Percentiles rank a stretch among this genome's conserved stretches.
These are phyloP conservation scores for Metschnikowia gelsemii DNA, from an alignment of 805 yeast species.

Conservation along the genomic window DNA sequence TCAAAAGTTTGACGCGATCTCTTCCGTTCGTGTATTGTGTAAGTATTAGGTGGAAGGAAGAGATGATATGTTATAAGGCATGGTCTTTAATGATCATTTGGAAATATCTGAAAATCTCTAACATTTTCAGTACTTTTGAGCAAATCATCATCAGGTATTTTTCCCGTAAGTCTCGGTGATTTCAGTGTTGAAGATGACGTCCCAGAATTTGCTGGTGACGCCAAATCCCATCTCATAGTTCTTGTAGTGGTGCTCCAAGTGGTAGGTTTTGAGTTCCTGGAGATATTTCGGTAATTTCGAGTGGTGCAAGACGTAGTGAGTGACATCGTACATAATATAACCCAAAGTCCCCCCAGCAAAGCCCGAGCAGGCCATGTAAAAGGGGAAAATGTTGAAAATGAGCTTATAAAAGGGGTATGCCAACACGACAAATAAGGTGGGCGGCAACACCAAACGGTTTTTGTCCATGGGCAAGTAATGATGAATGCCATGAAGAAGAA, in stretches of 20 bases:
- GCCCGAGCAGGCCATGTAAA: constrained; percentile 81
- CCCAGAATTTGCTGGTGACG: constrained; percentile 94
- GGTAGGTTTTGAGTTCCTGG: constrained; percentile 82
- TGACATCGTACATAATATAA: constrained; percentile 84
- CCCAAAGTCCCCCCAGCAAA: constrained; percentile 97
- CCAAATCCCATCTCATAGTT: constrained; percentile 97
- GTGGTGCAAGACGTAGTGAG: constrained; percentile 95
- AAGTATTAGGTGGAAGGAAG: constrained; percentile 1
- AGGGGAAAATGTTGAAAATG: constrained; percentile 77
- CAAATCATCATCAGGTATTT: constrained; percentile 32
- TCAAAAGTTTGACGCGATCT: too few relatives aligned
- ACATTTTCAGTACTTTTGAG: too few relatives aligned
- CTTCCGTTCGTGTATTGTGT: background rate
- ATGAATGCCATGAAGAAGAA: constrained; percentile 92
- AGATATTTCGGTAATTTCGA: constrained; percentile 72
- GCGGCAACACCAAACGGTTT: constrained; percentile 93
- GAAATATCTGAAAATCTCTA: too few relatives aligned
- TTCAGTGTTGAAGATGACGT: constrained; percentile 81
- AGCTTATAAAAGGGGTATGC: constrained; percentile 78
- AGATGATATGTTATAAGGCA: too few relatives aligned
- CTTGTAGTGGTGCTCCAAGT: constrained; percentile 96
- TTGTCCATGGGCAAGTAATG: constrained; percentile 98
- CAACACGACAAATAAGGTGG: constrained; percentile 71
- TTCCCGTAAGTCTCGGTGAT: constrained; percentile 53
- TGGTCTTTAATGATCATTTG: too few relatives aligned